Conservation (phyloP, 148 eudicot genomes). For the Vaccinium macrocarpon region DNA sequence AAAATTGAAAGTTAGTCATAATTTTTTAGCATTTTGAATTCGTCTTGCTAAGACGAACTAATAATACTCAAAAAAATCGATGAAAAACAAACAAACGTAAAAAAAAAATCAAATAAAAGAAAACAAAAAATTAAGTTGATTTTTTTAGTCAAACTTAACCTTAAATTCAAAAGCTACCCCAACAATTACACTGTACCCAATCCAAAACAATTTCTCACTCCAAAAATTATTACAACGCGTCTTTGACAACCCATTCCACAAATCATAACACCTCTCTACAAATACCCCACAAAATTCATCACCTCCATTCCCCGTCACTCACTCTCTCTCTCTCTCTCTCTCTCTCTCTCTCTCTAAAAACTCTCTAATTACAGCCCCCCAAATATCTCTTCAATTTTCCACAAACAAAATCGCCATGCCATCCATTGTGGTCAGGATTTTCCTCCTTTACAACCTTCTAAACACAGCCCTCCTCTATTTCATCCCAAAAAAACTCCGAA, state of each 20-base stretch:
- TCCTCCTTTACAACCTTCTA: slow-evolving; percentile 28
- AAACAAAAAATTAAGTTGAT: too few species aligned
- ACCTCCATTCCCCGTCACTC: background rate
- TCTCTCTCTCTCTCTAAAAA: slow-evolving; percentile 10
- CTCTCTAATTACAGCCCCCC: too few species aligned
- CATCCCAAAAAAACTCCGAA: slow-evolving; percentile 33
- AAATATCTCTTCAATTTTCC: background rate
- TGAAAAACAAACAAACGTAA: too few species aligned
- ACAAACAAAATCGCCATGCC: slow-evolving; percentile 29
- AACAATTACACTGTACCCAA: background rate
- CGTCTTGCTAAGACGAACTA: too few species aligned
- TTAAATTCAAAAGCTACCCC: background rate
- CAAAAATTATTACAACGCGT: slow-evolving; percentile 10
- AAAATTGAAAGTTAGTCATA: too few species aligned
- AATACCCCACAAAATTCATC: background rate
- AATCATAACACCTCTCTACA: background rate
- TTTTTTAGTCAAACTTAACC: too few species aligned
- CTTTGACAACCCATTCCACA: background rate
- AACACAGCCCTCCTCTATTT: slow-evolving; percentile 28
- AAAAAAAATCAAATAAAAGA: too few species aligned
- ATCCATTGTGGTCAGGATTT: slow-evolving; percentile 24
- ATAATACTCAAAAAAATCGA: too few species aligned
- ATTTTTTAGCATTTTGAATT: too few species aligned
- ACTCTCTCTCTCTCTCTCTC: slow-evolving; percentile 4
- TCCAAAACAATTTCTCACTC: background rate